Evolutionary conservation across 108 stramenopile species (phyloP).

Genomic region (Nitzschia putrida): DNA sequence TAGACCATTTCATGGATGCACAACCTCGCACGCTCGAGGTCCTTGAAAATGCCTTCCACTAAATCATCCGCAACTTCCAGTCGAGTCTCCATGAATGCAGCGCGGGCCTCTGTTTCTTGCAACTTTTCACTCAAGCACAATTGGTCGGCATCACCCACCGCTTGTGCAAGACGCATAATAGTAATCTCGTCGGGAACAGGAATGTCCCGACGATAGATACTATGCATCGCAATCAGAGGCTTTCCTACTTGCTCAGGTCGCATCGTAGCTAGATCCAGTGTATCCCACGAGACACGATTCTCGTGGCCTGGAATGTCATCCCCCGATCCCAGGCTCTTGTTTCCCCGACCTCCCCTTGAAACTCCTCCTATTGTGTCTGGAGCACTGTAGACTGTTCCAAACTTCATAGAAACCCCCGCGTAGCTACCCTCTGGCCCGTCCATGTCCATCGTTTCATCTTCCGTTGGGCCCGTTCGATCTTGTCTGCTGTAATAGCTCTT

Average conservation of each 20-base stretch:
- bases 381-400: conserved; percentile 22
- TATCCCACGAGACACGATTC: conserved; percentile 31
- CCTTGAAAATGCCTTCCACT: conserved; percentile 34
- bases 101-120: conserved; percentile 22
- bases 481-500: neutral
- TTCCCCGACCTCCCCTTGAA: neutral
- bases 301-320: conserved; percentile 7
- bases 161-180: conserved; percentile 17
- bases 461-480: conserved; percentile 15
- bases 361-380: conserved; percentile 28
- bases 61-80: conserved; percentile 42
- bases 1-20: conserved; percentile 42
- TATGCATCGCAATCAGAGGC: conserved; percentile 26
- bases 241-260: conserved; percentile 15
- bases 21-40: conserved; percentile 39
- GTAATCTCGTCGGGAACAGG: conserved; percentile 38
- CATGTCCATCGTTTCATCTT: conserved; percentile 19
- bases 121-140: conserved; percentile 29
- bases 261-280: conserved; percentile 19
- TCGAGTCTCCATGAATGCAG: conserved; percentile 33
- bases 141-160: neutral
- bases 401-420: conserved; percentile 19
- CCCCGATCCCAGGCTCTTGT: conserved; percentile 9
- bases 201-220: conserved; percentile 9
- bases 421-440: conserved; percentile 25